These are phyloP conservation scores for Astrothelium macrocarpum DNA, from an alignment of 495 filamentous ascomycete species.

Conservation along the genomic window DNA sequence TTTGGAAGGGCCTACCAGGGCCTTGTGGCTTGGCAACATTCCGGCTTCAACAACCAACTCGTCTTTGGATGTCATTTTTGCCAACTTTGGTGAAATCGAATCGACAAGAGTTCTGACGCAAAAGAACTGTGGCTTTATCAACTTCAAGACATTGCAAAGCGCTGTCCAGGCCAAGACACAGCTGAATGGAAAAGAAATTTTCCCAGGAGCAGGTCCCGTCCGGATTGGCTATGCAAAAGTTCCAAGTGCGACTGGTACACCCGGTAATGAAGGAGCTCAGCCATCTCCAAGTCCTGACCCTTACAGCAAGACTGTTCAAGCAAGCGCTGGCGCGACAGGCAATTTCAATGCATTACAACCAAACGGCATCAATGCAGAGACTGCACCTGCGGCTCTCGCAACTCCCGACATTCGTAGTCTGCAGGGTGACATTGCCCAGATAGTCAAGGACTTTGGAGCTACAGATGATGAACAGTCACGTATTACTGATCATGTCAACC, in stretches of 20 bases:
- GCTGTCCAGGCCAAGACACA: constrained; percentile 77
- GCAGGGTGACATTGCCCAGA: constrained; percentile 69
- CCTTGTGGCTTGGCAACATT: constrained; percentile 94
- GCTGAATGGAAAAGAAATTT: constrained; percentile 95
- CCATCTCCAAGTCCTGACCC: constrained; percentile 95
- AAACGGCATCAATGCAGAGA: constrained; percentile 34
- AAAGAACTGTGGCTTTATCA: constrained; percentile 98
- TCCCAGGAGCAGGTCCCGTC: constrained; percentile 90
- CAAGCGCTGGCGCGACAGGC: constrained; percentile 26
- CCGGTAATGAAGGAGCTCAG: constrained; percentile 70
- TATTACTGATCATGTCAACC: constrained; percentile 64
- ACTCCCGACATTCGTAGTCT: constrained; percentile 65
- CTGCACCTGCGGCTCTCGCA: constrained; percentile 37
- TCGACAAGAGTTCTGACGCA: constrained; percentile 91
- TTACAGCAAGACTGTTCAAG: constrained; percentile 37
- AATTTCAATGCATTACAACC: constrained; percentile 33
- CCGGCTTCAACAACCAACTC: constrained; percentile 94
- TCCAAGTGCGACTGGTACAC: constrained; percentile 75
- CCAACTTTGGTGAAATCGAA: constrained; percentile 77
- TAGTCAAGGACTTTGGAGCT: constrained; percentile 84
- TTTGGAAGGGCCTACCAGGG: constrained; percentile 82
- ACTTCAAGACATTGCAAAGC: constrained; percentile 83
- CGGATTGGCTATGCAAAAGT: constrained; percentile 96
- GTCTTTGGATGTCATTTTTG: constrained; percentile 87
- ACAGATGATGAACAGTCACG: constrained; percentile 64